phyloP scores from a whole-genome alignment of 2,329 filamentous ascomycete genomes.

The Clarireedia paspali region DNA sequence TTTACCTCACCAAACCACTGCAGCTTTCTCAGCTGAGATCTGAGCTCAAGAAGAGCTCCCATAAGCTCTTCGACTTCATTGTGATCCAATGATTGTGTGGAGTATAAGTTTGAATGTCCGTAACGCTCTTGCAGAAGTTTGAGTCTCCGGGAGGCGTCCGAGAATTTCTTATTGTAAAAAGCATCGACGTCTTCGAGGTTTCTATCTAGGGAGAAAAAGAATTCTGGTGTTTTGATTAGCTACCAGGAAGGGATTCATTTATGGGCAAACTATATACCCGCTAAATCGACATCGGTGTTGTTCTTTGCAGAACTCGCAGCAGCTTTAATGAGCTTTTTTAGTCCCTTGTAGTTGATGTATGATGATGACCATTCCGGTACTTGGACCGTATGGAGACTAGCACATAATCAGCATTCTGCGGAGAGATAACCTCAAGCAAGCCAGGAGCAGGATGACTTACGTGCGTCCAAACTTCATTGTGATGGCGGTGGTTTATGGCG shows the following conservation, averaged over 20 bases:
- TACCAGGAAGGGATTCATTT: constrained; percentile 17
- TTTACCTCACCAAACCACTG: constrained; percentile 99
- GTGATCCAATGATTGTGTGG: constrained; percentile 66
- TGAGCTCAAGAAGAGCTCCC: constrained; percentile 80
- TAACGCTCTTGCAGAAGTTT: constrained; percentile 84
- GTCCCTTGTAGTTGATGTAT: constrained; percentile 83
- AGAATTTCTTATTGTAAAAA: constrained; percentile 95
- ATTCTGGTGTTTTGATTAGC: constrained; percentile 51
- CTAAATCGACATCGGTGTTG: constrained; percentile 75
- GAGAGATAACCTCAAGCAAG: not conserved
- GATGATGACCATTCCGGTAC: constrained; percentile 79
- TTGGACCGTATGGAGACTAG: constrained; percentile 67
- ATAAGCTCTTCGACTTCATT: constrained; percentile 90
- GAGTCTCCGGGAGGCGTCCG: constrained; percentile 74
- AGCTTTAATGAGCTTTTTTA: constrained; percentile 91
- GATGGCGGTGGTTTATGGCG: not conserved
- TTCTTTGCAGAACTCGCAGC: constrained; percentile 57
- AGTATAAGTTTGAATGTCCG: constrained; percentile 58
- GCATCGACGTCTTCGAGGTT: constrained; percentile 95
- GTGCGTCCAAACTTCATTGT: constrained; percentile 58
- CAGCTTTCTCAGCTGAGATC: constrained; percentile 80
- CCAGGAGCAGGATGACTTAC: constrained; percentile 33
- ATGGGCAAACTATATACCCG: constrained; percentile 57
- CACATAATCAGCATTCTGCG: not conserved
- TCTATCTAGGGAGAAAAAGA: constrained; percentile 93